Conservation (phyloP, 768 basidiomycete genomes). For the Cystofilobasidium capitatum region DNA sequence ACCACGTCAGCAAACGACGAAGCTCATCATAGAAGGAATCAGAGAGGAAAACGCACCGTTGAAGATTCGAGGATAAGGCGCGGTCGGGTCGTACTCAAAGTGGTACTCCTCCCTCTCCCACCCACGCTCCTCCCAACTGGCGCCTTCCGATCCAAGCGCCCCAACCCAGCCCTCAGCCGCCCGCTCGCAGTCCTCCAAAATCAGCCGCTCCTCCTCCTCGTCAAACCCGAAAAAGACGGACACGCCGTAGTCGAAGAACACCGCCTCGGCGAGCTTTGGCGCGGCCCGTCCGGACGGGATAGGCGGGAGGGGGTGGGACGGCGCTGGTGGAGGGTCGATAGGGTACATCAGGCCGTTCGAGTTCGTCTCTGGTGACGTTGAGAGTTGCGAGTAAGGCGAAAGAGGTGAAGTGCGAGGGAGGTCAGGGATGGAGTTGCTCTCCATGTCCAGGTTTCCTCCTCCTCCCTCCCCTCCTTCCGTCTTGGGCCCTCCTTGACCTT, state of each 20-base stretch:
- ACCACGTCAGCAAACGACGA: neutral
- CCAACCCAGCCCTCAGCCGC: conserved; percentile 58
- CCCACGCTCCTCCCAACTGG: conserved; percentile 84
- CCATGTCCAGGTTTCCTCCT: conserved; percentile 28
- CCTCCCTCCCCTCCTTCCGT: conserved; percentile 24
- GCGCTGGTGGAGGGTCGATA: neutral
- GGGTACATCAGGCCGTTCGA: neutral
- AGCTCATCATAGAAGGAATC: neutral
- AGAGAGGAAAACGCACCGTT: conserved; percentile 67
- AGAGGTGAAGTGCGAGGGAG: too few species aligned
- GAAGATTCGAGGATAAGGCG: conserved; percentile 80
- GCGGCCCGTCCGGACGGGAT: conserved; percentile 13
- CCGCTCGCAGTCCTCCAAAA: conserved; percentile 70
- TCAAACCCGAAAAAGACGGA: conserved; percentile 79
- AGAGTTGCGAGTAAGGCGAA: neutral
- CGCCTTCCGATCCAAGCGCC: conserved; percentile 55
- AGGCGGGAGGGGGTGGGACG: neutral
- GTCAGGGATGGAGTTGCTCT: conserved; percentile 7
- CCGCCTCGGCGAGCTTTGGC: conserved; percentile 39
- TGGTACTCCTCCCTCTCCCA: conserved; percentile 95
- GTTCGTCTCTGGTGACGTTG: neutral
- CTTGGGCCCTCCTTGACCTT: neutral
- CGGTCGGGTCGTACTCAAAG: conserved; percentile 76
- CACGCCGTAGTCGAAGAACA: conserved; percentile 60
- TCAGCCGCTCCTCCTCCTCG: conserved; percentile 57